These are phyloP conservation scores for Volvariella surrecta DNA, from an alignment of 1,284 basidiomycete genomes.

Conservation along the genomic window DNA sequence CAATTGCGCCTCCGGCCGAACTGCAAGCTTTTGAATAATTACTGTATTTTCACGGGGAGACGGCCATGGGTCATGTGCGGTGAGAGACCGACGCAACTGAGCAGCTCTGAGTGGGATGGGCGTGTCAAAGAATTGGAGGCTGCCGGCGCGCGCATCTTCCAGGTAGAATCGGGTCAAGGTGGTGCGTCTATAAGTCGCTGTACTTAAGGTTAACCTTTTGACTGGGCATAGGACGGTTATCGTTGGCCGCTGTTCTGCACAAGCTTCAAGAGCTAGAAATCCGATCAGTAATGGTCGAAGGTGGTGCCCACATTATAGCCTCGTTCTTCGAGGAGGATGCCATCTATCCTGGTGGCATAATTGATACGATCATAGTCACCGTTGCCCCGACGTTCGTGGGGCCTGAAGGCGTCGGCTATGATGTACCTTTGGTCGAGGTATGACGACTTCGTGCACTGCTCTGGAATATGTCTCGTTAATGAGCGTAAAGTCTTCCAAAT, in stretches of 20 bases:
- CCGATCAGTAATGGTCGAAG: slow-evolving; percentile 88
- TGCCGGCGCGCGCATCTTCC: slow-evolving; percentile 48
- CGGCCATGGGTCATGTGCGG: slow-evolving; percentile 72
- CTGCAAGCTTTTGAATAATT: slow-evolving; percentile 74
- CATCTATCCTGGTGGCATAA: slow-evolving; percentile 21
- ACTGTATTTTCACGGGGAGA: slow-evolving; percentile 46
- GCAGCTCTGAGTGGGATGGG: slow-evolving; percentile 25
- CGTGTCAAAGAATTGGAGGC: slow-evolving; percentile 36
- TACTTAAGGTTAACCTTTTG: no score
- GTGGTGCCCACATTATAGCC: slow-evolving; percentile 78
- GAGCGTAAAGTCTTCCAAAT: not conserved
- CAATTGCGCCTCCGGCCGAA: slow-evolving; percentile 55
- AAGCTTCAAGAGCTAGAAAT: slow-evolving; percentile 49
- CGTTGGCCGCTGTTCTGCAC: slow-evolving; percentile 42
- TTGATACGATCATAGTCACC: slow-evolving; percentile 77
- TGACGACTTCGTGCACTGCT: not conserved
- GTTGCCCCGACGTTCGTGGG: slow-evolving; percentile 80
- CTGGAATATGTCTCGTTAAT: slow-evolving; percentile 2
- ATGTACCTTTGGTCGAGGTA: slow-evolving; percentile 12
- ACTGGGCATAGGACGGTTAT: slow-evolving; percentile 29
- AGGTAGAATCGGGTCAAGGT: slow-evolving; percentile 24
- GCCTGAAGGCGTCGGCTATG: slow-evolving; percentile 57
- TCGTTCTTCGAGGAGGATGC: slow-evolving; percentile 49
- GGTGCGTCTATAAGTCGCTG: not conserved
- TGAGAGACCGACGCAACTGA: slow-evolving; percentile 12